A percentile compares a stretch with the other conserved stretches of the same genome.
Conservation (phyloP, 2,329 filamentous ascomycete genomes). For the Fusarium miscanthi region DNA sequence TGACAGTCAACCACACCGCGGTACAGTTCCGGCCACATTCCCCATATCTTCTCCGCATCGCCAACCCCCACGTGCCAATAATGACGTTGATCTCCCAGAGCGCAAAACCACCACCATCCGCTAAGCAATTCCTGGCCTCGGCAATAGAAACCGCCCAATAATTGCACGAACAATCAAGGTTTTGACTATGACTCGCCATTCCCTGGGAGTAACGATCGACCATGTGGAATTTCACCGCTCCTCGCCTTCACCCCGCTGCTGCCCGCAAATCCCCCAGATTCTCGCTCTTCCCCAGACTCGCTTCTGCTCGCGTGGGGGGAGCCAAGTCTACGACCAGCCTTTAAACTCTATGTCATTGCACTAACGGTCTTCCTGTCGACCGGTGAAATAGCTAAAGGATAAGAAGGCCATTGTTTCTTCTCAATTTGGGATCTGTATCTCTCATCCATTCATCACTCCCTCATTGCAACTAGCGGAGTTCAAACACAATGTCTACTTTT, state of each 20-base stretch:
- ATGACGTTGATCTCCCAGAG: background rate
- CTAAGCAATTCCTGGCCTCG: background rate
- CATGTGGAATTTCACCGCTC: background rate
- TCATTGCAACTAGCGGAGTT: background rate
- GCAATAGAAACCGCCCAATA: background rate
- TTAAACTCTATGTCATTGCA: background rate
- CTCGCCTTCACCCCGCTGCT: background rate
- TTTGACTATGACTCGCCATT: background rate
- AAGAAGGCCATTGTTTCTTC: background rate
- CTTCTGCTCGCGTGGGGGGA: background rate
- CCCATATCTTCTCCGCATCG: background rate
- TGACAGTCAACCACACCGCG: conserved; percentile 10
- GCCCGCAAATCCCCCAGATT: conserved; percentile 4
- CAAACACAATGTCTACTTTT: background rate
- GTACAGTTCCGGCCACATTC: background rate
- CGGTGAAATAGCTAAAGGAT: background rate
- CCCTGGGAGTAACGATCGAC: background rate
- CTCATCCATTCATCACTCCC: background rate
- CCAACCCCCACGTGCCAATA: conserved; percentile 5
- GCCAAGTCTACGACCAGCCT: background rate
- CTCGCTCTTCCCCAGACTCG: conserved; percentile 9
- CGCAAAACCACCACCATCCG: background rate
- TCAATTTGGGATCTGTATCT: background rate
- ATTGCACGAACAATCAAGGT: background rate
- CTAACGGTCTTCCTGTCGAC: background rate